Percentiles rank a stretch among this genome's conserved stretches.
Evolutionary conservation across 2,329 filamentous ascomycete genomes (phyloP).

Genomic region (Curvularia lunata): DNA sequence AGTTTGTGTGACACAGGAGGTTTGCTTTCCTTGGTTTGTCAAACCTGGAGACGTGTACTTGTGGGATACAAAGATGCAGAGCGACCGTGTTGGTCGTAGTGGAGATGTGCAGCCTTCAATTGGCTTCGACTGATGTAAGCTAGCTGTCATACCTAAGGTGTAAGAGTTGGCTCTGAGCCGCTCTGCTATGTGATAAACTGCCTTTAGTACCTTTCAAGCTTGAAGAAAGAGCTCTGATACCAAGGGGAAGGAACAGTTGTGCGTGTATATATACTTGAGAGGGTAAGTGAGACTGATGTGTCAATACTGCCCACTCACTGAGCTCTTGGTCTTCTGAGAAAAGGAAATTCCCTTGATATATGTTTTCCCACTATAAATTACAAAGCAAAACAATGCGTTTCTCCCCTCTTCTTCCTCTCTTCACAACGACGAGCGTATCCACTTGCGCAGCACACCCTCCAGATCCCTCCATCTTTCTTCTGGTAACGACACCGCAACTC

Average conservation of each 20-base stretch:
- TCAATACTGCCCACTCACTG: not conserved
- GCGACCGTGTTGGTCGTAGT: not conserved
- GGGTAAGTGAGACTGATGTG: not conserved
- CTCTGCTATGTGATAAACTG: not conserved
- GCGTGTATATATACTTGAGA: not conserved
- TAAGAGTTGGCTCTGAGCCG: not conserved
- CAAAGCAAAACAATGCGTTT: slow-evolving; percentile 20
- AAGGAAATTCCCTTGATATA: not conserved
- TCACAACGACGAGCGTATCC: slow-evolving; percentile 10
- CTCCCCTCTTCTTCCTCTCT: slow-evolving; percentile 13
- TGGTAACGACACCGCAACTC: slow-evolving; percentile 49
- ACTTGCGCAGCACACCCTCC: slow-evolving; percentile 21
- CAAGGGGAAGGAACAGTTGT: not conserved
- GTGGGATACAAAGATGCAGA: not conserved
- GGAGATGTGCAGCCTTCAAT: not conserved
- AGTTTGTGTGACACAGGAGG: not conserved
- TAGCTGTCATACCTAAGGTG: not conserved
- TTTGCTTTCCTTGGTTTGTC: not conserved
- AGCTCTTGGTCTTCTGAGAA: not conserved
- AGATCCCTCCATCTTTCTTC: slow-evolving; percentile 42
- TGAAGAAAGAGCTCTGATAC: not conserved
- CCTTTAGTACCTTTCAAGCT: not conserved
- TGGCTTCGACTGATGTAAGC: not conserved
- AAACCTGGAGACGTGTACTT: not conserved
- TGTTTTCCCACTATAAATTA: not conserved